phyloP scores from a whole-genome alignment of 345 rosid species.

The Crucihimalaya himalaica region DNA sequence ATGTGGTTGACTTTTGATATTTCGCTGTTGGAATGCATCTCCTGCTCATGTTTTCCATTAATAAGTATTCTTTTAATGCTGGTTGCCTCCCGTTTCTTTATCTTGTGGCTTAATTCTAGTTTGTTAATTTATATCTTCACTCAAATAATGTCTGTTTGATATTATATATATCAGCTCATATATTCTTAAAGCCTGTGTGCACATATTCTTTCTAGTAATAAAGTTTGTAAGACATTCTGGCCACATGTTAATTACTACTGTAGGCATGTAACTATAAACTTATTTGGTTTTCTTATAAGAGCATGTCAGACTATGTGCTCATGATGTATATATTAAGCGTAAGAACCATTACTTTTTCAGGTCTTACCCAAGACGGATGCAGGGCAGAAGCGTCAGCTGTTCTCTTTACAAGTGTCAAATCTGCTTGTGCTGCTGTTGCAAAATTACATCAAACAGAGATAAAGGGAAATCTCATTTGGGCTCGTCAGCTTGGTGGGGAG shows the following conservation, averaged over 20 bases:
- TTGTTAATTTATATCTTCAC: not conserved
- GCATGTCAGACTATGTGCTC: conserved; percentile 1
- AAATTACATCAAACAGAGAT: conserved; percentile 68
- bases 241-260: not conserved
- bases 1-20: conserved; percentile 6
- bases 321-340: conserved; percentile 1
- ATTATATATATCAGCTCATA: not conserved
- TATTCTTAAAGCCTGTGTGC: conserved; percentile 14
- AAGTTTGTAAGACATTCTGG: not conserved
- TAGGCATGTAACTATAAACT: not conserved
- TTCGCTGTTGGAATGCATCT: conserved; percentile 14
- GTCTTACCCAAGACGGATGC: conserved; percentile 93
- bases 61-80: not conserved
- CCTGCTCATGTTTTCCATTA: conserved; percentile 7
- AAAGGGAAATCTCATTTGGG: conserved; percentile 76
- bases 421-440: conserved; percentile 67
- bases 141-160: not conserved
- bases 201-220: not conserved
- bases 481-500: conserved; percentile 98
- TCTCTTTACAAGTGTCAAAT: conserved; percentile 76
- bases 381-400: conserved; percentile 82
- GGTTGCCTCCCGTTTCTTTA: not conserved
- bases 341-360: conserved; percentile 41
- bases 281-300: conserved; percentile 13
- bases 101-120: conserved; percentile 8